Conservation (phyloP, 2,329 filamentous ascomycete genomes). For the Chalaropsis ovoidea region DNA sequence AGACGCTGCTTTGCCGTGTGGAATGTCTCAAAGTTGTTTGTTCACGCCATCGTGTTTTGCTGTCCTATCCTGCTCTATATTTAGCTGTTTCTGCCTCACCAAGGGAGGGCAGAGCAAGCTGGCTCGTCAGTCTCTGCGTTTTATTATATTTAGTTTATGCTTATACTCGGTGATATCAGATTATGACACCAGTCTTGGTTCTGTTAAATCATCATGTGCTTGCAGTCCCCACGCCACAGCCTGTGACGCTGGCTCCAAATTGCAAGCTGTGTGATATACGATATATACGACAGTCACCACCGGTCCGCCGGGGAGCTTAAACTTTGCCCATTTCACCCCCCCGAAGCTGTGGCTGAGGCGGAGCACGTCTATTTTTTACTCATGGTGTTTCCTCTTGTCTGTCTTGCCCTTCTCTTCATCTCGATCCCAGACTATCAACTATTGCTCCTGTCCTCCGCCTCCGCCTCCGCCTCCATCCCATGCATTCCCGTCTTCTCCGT, state of each 20-base stretch:
- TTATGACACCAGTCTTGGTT: background rate
- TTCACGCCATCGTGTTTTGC: background rate
- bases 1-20: background rate
- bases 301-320: background rate
- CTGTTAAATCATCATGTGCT: too few relatives aligned
- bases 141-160: background rate
- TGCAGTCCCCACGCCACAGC: too few relatives aligned
- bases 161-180: background rate
- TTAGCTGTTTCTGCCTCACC: background rate
- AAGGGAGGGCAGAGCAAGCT: background rate
- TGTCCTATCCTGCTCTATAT: background rate
- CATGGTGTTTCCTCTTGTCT: background rate
- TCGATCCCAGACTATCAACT: too few relatives aligned
- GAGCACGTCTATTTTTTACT: background rate
- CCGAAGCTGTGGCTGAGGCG: background rate
- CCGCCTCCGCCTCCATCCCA: too few relatives aligned
- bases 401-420: too few relatives aligned
- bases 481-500: background rate
- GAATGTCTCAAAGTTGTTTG: constrained; percentile 9
- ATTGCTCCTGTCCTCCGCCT: background rate
- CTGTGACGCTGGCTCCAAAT: too few relatives aligned
- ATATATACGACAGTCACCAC: background rate
- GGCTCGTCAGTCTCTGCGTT: background rate
- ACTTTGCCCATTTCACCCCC: background rate
- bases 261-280: background rate